phyloP scores from a whole-genome alignment of 139 green algal species.

The Picochlorum sp. region DNA sequence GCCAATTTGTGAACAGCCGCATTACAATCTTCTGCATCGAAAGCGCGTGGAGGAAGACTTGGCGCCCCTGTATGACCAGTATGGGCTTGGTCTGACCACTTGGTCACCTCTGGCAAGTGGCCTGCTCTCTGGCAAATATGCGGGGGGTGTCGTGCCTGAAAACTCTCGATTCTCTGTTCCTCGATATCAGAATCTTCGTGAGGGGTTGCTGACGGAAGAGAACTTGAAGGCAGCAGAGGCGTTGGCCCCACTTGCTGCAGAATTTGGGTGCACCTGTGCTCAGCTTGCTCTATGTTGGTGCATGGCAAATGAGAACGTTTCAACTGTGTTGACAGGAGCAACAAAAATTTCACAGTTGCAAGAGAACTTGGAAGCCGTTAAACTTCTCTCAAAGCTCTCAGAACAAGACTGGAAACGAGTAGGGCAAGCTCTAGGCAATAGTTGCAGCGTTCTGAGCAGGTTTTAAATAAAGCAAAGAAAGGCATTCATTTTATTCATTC shows the following conservation, averaged over 20 bases:
- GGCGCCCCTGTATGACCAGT: conserved; percentile 49
- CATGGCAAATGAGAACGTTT: conserved; percentile 57
- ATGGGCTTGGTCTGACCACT: conserved; percentile 63
- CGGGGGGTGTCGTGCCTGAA: conserved; percentile 43
- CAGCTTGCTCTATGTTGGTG: conserved; percentile 79
- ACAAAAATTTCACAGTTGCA: conserved; percentile 51
- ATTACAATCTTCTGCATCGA: conserved; percentile 81
- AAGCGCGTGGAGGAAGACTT: conserved; percentile 57
- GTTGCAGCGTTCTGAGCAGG: not conserved
- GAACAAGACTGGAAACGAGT: not conserved
- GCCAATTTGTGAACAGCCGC: conserved; percentile 66
- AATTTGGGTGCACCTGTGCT: conserved; percentile 56
- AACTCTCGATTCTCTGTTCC: conserved; percentile 56
- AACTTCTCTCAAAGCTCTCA: conserved; percentile 55
- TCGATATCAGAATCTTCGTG: conserved; percentile 47
- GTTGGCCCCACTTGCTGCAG: conserved; percentile 57
- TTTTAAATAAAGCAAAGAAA: not conserved
- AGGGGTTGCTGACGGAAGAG: conserved; percentile 17
- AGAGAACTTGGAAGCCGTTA: conserved; percentile 45
- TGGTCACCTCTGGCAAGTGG: conserved; percentile 72
- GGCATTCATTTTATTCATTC: conserved; percentile 1
- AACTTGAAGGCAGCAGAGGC: conserved; percentile 45
- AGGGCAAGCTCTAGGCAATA: not conserved
- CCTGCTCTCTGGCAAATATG: conserved; percentile 83
- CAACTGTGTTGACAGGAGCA: conserved; percentile 69